Conservation (phyloP, 148 eudicot species). For the Diospyros lotus region DNA sequence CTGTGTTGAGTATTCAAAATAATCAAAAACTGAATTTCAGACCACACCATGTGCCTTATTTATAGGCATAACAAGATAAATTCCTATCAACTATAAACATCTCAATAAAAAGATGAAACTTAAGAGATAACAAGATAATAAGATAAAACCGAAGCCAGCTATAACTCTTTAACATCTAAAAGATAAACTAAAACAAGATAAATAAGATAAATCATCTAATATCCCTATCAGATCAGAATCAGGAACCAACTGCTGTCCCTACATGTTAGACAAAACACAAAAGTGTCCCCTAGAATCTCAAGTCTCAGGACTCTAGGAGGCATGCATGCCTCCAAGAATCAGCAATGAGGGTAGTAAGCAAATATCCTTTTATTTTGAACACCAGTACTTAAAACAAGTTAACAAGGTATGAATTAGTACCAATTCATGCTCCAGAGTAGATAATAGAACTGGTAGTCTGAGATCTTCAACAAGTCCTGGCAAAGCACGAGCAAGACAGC, state of each 20-base stretch:
- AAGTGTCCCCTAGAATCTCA: neutral
- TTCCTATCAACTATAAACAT: too few species aligned
- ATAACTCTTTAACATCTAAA: too few species aligned
- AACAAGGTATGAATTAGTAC: slow-evolving; percentile 31
- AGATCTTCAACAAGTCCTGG: slow-evolving; percentile 69
- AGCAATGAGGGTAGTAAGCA: neutral
- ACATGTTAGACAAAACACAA: neutral
- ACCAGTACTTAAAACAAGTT: neutral
- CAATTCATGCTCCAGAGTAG: slow-evolving; percentile 65
- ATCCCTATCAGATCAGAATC: too few species aligned
- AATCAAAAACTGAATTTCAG: too few species aligned
- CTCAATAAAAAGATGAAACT: too few species aligned
- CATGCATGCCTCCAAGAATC: neutral
- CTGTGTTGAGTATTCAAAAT: too few species aligned
- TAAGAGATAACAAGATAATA: too few species aligned
- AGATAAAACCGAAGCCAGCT: too few species aligned
- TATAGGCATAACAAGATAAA: too few species aligned
- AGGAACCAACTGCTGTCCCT: neutral
- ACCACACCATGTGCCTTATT: too few species aligned
- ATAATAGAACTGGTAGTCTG: slow-evolving; percentile 59
- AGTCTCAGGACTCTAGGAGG: neutral
- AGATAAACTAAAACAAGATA: too few species aligned
- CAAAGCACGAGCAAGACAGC: slow-evolving; percentile 70
- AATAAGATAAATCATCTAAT: too few species aligned
- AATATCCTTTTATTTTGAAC: neutral